Percentiles rank a stretch among this genome's conserved stretches.
These are phyloP conservation scores for Gossypium longicalyx DNA, from an alignment of 345 rosid genomes.

Conservation along the genomic window DNA sequence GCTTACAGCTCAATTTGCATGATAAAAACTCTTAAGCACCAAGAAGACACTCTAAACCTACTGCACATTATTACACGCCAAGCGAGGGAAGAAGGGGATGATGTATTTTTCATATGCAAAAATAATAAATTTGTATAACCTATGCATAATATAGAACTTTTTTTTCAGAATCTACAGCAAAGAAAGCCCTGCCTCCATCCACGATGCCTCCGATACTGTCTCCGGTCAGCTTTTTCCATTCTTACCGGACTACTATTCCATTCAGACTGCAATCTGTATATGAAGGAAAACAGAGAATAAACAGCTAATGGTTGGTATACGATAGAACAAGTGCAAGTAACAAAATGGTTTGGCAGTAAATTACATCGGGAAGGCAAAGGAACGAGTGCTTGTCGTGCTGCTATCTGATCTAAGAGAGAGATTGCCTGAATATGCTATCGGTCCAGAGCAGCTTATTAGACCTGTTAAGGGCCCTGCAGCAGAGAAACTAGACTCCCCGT, in stretches of 20 bases:
- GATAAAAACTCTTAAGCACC: conserved; percentile 20
- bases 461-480: conserved; percentile 54
- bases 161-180: conserved; percentile 86
- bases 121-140: conserved; percentile 21
- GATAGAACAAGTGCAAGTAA: neutral
- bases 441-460: conserved; percentile 61
- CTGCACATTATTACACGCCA: conserved; percentile 22
- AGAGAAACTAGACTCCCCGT: conserved; percentile 78
- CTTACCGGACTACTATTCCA: conserved; percentile 93
- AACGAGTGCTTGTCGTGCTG: conserved; percentile 88
- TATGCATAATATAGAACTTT: conserved; percentile 25
- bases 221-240: conserved; percentile 72
- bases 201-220: conserved; percentile 43
- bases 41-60: conserved; percentile 15
- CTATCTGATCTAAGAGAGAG: conserved; percentile 81
- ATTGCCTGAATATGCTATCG: conserved; percentile 64
- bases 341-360: conserved; percentile 2
- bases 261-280: conserved; percentile 73
- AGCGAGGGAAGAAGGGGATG: neutral
- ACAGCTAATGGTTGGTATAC: neutral
- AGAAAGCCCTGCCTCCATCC: conserved; percentile 62
- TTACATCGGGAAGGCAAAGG: conserved; percentile 93
- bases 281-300: neutral
- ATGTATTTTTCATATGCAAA: conserved; percentile 15
- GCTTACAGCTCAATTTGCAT: conserved; percentile 12